phyloP scores from a whole-genome alignment of 2,329 filamentous ascomycete genomes.

The Venturiaceae sp. region DNA sequence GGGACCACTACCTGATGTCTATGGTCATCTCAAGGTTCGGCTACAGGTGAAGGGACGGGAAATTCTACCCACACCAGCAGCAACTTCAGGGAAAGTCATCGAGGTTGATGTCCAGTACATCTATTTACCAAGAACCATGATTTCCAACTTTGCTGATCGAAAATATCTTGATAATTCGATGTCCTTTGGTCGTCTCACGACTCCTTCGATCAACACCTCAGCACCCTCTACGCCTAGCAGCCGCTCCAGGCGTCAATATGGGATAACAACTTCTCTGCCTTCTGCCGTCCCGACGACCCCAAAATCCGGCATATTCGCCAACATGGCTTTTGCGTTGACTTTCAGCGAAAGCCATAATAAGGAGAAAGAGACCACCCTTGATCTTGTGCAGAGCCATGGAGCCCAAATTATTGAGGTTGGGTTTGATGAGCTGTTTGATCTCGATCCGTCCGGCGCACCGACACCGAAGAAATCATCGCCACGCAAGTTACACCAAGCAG shows the following conservation, averaged over 20 bases:
- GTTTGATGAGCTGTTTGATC: constrained; percentile 72
- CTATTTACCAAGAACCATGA: constrained; percentile 35
- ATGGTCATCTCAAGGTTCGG: constrained; percentile 29
- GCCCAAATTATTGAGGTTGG: constrained; percentile 63
- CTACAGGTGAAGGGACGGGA: constrained; percentile 30
- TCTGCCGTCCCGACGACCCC: constrained; percentile 9
- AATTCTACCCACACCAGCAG: constrained; percentile 18
- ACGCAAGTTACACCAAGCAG: background rate
- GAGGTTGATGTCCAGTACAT: constrained; percentile 30
- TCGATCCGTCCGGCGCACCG: constrained; percentile 12
- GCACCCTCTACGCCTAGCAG: constrained; percentile 38
- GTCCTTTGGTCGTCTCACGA: constrained; percentile 1
- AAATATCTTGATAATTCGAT: constrained; percentile 18
- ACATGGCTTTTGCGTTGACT: constrained; percentile 83
- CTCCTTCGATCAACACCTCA: constrained; percentile 17
- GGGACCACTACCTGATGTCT: constrained; percentile 29
- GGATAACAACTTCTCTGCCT: constrained; percentile 7
- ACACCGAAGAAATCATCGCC: constrained; percentile 5
- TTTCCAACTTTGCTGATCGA: constrained; percentile 29
- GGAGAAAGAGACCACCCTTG: constrained; percentile 48
- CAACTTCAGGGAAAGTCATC: constrained; percentile 16
- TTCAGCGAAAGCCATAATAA: constrained; percentile 47
- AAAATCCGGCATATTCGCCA: constrained; percentile 50
- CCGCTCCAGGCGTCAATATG: constrained; percentile 31
- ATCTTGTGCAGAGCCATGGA: constrained; percentile 59